Conservation (phyloP, 2,329 filamentous ascomycete genomes). For the Coniosporium uncinatum region DNA sequence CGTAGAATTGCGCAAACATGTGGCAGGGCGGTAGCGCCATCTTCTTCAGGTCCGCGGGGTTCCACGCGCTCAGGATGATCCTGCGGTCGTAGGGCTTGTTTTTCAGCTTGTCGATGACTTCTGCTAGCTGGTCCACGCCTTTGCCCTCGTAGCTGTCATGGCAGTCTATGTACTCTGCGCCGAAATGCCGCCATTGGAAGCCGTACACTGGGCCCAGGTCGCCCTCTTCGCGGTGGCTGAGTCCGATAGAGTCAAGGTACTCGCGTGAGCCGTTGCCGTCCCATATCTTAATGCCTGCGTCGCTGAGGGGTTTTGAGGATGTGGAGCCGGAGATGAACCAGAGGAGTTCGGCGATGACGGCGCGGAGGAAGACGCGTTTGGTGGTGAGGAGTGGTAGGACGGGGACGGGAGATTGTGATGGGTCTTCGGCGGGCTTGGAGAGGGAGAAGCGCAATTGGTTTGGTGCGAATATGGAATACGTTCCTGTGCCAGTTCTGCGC, state of each 20-base stretch:
- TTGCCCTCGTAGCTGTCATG: slow-evolving; percentile 79
- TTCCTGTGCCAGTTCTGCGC: slow-evolving; percentile 83
- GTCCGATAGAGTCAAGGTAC: slow-evolving; percentile 81
- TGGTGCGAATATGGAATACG: slow-evolving; percentile 83
- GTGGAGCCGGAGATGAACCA: slow-evolving; percentile 93
- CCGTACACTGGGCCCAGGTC: slow-evolving; percentile 96
- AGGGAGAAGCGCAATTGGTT: slow-evolving; percentile 83
- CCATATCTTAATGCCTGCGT: slow-evolving; percentile 92
- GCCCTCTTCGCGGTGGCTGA: slow-evolving; percentile 76
- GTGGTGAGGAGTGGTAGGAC: slow-evolving; percentile 93
- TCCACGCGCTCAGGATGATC: slow-evolving; percentile 93
- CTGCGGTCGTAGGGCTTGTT: slow-evolving; percentile 82
- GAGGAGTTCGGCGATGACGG: slow-evolving; percentile 86
- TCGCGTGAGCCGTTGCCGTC: slow-evolving; percentile 92
- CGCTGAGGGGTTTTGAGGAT: slow-evolving; percentile 69
- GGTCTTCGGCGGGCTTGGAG: slow-evolving; percentile 44
- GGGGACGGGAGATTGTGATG: slow-evolving; percentile 39
- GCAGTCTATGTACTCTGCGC: slow-evolving; percentile 79
- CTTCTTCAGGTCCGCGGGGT: slow-evolving; percentile 75
- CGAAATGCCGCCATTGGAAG: slow-evolving; percentile 99
- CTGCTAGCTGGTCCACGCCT: slow-evolving; percentile 89
- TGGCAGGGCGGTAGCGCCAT: slow-evolving; percentile 96
- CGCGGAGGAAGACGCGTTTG: slow-evolving; percentile 91
- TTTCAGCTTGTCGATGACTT: slow-evolving; percentile 83
- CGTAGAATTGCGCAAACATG: slow-evolving; percentile 98